Evolutionary conservation across 208 protist species (phyloP).

Genomic region (Kentomonas sorsogonicus): DNA sequence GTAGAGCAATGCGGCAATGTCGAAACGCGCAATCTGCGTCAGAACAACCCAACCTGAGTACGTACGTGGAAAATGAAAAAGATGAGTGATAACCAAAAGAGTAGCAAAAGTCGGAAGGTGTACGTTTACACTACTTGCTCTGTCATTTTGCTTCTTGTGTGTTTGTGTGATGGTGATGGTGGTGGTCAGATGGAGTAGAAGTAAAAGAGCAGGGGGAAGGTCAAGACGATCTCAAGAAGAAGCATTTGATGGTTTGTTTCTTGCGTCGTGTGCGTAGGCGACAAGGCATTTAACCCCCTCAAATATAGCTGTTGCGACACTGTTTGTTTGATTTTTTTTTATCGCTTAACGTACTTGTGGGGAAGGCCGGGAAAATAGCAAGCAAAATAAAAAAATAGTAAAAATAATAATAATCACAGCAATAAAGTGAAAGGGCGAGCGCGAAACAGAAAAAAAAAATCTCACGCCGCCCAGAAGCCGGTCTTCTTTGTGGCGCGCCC

Average conservation of each 20-base stretch:
- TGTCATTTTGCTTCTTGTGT: conserved; percentile 92
- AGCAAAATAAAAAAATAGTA: background rate
- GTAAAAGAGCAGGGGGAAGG: too few species aligned
- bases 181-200: conserved; percentile 60
- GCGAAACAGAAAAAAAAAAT: conserved; percentile 1
- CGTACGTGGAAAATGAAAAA: background rate
- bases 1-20: background rate
- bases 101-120: background rate
- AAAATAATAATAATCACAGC: background rate
- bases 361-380: background rate
- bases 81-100: conserved; percentile 3
- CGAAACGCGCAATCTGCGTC: too few species aligned
- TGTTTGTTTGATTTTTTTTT: conserved; percentile 3
- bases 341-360: background rate
- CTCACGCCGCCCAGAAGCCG: conserved; percentile 76
- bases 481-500: conserved; percentile 80
- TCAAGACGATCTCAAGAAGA: too few species aligned
- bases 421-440: background rate
- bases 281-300: background rate
- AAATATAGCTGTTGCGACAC: background rate
- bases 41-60: background rate
- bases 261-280: too few species aligned
- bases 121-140: conserved; percentile 89
- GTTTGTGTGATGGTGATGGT: conserved; percentile 96
- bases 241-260: too few species aligned